Base-by-base conservation (phyloP, 1,284 basidiomycete species). In the Moniliophthora roreri region DNA sequence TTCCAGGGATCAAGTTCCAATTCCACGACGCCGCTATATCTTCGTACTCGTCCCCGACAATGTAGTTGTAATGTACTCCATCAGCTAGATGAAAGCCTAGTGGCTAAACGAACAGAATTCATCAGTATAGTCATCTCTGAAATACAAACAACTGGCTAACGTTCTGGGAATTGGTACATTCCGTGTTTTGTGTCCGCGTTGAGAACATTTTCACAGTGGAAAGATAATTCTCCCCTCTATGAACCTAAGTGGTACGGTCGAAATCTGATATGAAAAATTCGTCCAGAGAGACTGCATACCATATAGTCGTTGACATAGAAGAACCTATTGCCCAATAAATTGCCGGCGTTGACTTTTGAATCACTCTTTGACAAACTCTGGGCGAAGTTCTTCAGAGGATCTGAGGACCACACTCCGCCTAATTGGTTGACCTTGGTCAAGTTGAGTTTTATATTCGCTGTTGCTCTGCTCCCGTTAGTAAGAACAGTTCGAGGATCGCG, bases 1-100 rank as follows among this genome's bases (percentile, higher is more conserved):
- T 87, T 1, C 87, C 86, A 3, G 87, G 86, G 40, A 89, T 80
- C 13, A 87, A 69, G 60, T 86, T 80, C 85, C 85, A 89, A 62
- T 89, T 85, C 85, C 85, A 87, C 1, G 79, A 74, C 1, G 80
- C 85, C 7, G 77, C 71, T 20, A 87, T 84, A 61, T 88, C 84
- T 63, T 82, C 80, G 64, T 89, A 89, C 66, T 89, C 86, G 53
- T 78, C 70, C 1, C 87, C 87, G 24, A 72, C 66, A 34, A 83
- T 58, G 65, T 88, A 86, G 5, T 82, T 85, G 66, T 83, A 86
- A 5, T 82, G 64, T 0, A 77, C 76, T 0, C 86, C 86, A 57
- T 88, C 84, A 0, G 84, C 74, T 4, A 89, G 71, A 60, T 88
- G 85, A 67, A 87, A 87, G 0, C 85, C 87, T 11, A 79, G 69